Evolutionary conservation across 2,329 filamentous ascomycete species (phyloP).

Genomic region (Nothophoma quercina): DNA sequence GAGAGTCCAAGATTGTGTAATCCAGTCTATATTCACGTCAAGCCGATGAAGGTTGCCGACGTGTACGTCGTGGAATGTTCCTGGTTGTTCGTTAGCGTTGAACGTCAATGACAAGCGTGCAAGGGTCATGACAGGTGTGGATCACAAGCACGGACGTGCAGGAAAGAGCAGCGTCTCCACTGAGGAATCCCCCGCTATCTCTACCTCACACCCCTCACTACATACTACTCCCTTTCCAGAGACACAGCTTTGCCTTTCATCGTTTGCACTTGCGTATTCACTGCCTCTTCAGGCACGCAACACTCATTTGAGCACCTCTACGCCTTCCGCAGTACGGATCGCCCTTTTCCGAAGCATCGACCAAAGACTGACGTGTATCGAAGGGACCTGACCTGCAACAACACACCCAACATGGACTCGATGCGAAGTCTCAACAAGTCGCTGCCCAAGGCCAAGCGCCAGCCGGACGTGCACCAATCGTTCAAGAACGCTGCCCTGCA

Average conservation of each 20-base stretch:
- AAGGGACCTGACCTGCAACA: constrained; percentile 10
- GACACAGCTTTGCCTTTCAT: background rate
- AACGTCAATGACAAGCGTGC: background rate
- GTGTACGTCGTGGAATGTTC: background rate
- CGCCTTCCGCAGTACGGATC: constrained; percentile 13
- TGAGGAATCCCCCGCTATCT: constrained; percentile 8
- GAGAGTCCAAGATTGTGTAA: background rate
- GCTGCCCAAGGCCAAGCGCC: constrained; percentile 46
- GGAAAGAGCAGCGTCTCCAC: constrained; percentile 13
- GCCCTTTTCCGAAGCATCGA: background rate
- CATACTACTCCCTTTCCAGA: background rate
- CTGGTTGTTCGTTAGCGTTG: constrained; percentile 2
- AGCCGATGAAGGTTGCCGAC: background rate
- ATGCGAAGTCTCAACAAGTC: constrained; percentile 53
- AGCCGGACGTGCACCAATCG: constrained; percentile 73
- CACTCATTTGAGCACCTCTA: constrained; percentile 3
- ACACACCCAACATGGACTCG: constrained; percentile 45
- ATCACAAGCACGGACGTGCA: constrained; percentile 5
- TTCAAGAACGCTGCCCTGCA: constrained; percentile 94
- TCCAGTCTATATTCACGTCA: background rate
- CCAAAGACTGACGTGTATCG: constrained; percentile 14
- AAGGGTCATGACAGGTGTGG: constrained; percentile 4
- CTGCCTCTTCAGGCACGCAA: constrained; percentile 12
- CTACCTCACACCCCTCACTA: constrained; percentile 7
- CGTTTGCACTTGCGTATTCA: background rate